phyloP scores from a whole-genome alignment of 2,329 filamentous ascomycete genomes.

The Drechslerella dactyloides region DNA sequence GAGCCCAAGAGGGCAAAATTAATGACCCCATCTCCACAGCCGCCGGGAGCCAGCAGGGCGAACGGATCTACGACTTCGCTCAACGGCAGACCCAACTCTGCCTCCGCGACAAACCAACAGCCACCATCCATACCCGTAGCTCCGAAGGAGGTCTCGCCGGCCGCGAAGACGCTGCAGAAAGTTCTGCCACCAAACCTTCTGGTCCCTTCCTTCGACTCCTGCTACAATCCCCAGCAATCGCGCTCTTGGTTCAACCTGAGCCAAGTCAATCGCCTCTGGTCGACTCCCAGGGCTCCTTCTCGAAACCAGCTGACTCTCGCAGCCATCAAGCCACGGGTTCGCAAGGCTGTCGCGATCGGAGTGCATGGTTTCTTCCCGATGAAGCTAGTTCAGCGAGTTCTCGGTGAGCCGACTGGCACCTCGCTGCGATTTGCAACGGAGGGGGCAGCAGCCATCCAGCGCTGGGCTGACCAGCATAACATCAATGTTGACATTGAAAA shows the following conservation, averaged over 20 bases:
- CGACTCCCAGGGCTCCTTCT: constrained; percentile 65
- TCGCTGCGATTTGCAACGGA: constrained; percentile 91
- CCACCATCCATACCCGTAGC: constrained; percentile 57
- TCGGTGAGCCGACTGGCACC: constrained; percentile 93
- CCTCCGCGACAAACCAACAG: constrained; percentile 13
- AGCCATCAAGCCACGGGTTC: constrained; percentile 73
- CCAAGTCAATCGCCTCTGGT: constrained; percentile 40
- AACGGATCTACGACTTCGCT: constrained; percentile 22
- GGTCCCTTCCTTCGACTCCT: constrained; percentile 61
- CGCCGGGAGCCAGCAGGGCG: constrained; percentile 1
- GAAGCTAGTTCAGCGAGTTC: constrained; percentile 81
- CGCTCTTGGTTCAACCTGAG: constrained; percentile 63
- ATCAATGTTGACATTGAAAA: constrained; percentile 86
- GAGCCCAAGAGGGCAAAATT: constrained; percentile 39
- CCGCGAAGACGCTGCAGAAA: constrained; percentile 55
- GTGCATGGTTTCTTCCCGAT: constrained; percentile 94
- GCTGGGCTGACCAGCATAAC: constrained; percentile 78
- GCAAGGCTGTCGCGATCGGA: constrained; percentile 87
- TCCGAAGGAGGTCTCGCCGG: constrained; percentile 54
- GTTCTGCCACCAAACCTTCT: constrained; percentile 60
- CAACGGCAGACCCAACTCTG: constrained; percentile 6
- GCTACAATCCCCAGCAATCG: constrained; percentile 56
- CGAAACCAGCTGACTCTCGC: constrained; percentile 73
- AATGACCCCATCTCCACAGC: constrained; percentile 15
- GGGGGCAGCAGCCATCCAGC: constrained; percentile 79